These are phyloP conservation scores for Leccinum uliginosum DNA, from an alignment of 768 basidiomycete genomes.

Conservation along the genomic window DNA sequence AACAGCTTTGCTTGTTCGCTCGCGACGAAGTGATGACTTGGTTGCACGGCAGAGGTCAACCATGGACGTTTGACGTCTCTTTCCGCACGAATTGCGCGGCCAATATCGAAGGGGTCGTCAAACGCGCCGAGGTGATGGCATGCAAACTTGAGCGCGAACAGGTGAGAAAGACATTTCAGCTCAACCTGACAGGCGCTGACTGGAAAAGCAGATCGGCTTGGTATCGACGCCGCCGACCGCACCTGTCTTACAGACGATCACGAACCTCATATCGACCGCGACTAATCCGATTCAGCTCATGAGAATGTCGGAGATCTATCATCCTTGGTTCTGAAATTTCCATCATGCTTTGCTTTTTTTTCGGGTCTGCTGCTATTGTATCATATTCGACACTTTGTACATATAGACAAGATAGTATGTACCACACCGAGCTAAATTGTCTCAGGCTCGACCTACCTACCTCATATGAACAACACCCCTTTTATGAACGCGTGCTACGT, in stretches of 20 bases:
- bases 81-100: constrained; percentile 58
- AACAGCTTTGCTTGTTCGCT: constrained; percentile 85
- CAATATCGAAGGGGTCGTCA: constrained; percentile 66
- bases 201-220: constrained; percentile 14
- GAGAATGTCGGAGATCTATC: constrained; percentile 80
- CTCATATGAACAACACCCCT: neutral
- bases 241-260: constrained; percentile 77
- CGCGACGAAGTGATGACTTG: constrained; percentile 88
- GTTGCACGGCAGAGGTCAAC: constrained; percentile 55
- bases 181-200: constrained; percentile 1
- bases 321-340: constrained; percentile 70
- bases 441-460: neutral
- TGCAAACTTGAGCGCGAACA: constrained; percentile 86
- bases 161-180: constrained; percentile 35
- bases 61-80: constrained; percentile 51
- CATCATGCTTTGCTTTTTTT: neutral
- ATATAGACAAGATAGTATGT: neutral
- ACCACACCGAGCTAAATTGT: neutral
- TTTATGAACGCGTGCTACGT: constrained; percentile 35
- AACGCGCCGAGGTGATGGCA: constrained; percentile 77
- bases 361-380: neutral
- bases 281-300: constrained; percentile 83
- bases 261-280: constrained; percentile 77
- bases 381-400: constrained; percentile 4
- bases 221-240: constrained; percentile 21